Evolutionary conservation across 2,329 filamentous ascomycete species (phyloP), one percentile per base, ranked within the genome.

Genomic region (Aspergillus bombycis): DNA sequence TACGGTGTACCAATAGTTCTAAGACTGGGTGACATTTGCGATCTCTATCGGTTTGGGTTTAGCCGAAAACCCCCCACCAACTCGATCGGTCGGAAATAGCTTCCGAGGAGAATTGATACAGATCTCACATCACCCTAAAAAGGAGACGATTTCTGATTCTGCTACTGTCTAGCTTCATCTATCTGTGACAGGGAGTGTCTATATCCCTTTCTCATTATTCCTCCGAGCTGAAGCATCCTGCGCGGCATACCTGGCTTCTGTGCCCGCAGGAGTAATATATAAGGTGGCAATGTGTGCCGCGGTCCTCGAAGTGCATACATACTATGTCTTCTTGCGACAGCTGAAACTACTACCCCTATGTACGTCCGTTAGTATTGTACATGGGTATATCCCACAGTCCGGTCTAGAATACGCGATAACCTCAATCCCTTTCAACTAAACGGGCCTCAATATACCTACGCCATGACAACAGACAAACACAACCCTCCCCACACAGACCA

Each of bases 31-130:
- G n/a, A 26, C 45, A 46, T 8, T 19, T 38, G 36, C 16, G n/a
- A 26, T 26, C 21, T 7, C 48, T 53, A 21, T 21, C 16, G n/a
- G 3, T 53, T 53, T 53, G 11, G 16, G 23, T 23, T 46, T 38
- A 19, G 36, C 36, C 36, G 36, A 19, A 38, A 19, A 19, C 7
- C 19, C 36, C 36, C 36, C 36, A 38, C 48, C 32, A n/a, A 50
- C 34, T 43, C 6, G 32, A 34, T 28, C 14, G 45, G 12, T 59
- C 45, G 57, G 57, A 52, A 59, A 53, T 41, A n/a, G 23, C 57
- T 53, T 59, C 57, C 57, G 57, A 26, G 32, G 26, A 48, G 30
- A 58, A 41, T 8, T 46, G 56, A n/a, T 8, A 1, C n/a, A 19
- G 36, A 16, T 30, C 7, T 11, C 21, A 9, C 16, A 38, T 19